Conservation (phyloP, 768 basidiomycete genomes). For the Boletales sp. region DNA sequence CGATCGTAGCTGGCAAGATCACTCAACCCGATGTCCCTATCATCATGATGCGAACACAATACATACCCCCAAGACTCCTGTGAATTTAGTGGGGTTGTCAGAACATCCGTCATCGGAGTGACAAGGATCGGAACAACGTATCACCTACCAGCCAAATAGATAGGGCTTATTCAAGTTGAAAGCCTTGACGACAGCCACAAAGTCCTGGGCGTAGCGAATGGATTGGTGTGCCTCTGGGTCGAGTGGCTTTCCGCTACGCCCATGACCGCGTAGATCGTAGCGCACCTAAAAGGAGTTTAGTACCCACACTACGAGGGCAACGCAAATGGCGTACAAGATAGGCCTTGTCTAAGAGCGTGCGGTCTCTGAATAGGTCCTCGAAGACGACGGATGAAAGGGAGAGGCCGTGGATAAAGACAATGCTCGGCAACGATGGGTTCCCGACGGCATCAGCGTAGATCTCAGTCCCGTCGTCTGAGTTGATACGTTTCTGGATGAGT, state of each 20-base stretch:
- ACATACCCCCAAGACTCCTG: constrained; percentile 9
- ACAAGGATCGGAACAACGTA: no score
- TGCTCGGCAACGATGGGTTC: constrained; percentile 1
- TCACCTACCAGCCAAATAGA: constrained; percentile 5
- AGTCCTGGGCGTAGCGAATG: constrained; percentile 7
- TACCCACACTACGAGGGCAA: not conserved
- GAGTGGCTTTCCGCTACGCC: constrained; percentile 4
- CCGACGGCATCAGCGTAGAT: constrained; percentile 7
- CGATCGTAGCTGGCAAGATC: not conserved
- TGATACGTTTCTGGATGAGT: not conserved
- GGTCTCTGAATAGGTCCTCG: constrained; percentile 4
- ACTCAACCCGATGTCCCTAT: not conserved
- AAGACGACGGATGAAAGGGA: constrained; percentile 4
- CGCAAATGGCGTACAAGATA: not conserved
- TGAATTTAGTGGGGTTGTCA: no score
- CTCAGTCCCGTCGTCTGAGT: constrained; percentile 5
- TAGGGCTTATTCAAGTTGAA: constrained; percentile 3
- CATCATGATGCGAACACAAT: not conserved
- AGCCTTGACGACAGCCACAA: not conserved
- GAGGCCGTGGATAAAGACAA: constrained; percentile 7
- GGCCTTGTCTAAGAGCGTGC: not conserved
- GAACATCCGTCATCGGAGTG: not conserved
- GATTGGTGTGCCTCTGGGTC: constrained; percentile 3
- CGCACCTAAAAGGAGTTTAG: not conserved
- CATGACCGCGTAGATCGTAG: constrained; percentile 9